A percentile compares a stretch with the other conserved stretches of the same genome.
Conservation (phyloP, 257 asterid species). For the Capsicum baccatum region DNA sequence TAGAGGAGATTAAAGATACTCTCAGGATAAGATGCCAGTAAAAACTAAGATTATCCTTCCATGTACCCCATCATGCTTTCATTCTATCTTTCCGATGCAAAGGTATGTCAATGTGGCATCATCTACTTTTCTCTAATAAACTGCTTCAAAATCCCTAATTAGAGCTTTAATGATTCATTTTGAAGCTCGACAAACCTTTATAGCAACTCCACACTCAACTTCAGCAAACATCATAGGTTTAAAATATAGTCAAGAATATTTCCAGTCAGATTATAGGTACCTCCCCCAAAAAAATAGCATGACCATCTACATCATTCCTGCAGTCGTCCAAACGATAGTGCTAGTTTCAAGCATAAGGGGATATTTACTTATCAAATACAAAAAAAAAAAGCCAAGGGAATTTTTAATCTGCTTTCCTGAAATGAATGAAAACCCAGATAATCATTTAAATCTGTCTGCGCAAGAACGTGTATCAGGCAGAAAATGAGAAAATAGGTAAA, state of each 20-base stretch:
- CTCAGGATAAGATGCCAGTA: constrained; percentile 15
- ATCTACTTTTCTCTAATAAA: constrained; percentile 10
- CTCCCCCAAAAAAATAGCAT: neutral
- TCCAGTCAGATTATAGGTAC: neutral
- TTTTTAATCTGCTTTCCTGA: constrained; percentile 6
- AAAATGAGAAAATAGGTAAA: neutral
- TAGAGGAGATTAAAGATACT: neutral
- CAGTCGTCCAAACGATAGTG: neutral
- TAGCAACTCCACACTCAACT: constrained; percentile 1
- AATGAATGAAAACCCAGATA: constrained; percentile 21
- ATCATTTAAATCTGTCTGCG: constrained; percentile 11
- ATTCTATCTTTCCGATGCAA: neutral
- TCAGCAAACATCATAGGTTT: neutral
- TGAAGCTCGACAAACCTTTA: constrained; percentile 8
- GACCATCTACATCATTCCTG: constrained; percentile 1
- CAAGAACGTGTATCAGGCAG: neutral
- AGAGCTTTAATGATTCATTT: neutral
- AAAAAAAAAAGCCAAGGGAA: neutral
- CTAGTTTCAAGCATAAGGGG: constrained; percentile 1
- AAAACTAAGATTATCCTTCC: neutral
- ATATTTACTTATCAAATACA: neutral
- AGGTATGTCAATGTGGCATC: constrained; percentile 19
- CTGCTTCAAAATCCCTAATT: constrained; percentile 9
- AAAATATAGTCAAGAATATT: constrained; percentile 15
- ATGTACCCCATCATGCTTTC: neutral